These are phyloP conservation scores for Nyctanthes arbortristis DNA, from an alignment of 257 asterid species.

Conservation along the genomic window DNA sequence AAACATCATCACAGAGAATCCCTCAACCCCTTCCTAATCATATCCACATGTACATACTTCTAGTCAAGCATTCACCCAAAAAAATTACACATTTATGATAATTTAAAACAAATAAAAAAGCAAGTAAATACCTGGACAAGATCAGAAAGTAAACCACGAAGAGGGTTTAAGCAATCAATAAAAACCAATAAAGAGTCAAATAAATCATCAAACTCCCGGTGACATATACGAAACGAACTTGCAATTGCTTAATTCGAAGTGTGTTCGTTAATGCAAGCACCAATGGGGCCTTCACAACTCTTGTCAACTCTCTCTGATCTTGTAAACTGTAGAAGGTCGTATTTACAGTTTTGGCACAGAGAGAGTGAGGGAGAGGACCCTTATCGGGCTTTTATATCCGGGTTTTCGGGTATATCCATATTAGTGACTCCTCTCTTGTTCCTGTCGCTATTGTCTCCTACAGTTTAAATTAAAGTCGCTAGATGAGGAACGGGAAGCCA, in stretches of 20 bases:
- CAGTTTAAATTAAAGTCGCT: neutral
- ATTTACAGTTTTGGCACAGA: neutral
- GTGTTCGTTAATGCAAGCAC: neutral
- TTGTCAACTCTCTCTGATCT: neutral
- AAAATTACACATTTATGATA: slow-evolving; percentile 18
- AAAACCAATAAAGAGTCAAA: neutral
- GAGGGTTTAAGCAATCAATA: neutral
- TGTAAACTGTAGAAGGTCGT: neutral
- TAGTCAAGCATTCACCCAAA: slow-evolving; percentile 8
- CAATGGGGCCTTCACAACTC: neutral
- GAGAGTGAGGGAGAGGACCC: neutral
- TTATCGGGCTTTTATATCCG: neutral
- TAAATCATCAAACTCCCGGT: neutral
- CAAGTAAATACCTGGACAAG: slow-evolving; percentile 27
- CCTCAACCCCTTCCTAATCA: slow-evolving; percentile 1
- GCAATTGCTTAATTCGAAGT: neutral
- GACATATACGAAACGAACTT: neutral
- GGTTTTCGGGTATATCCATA: neutral
- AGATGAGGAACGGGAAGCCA: slow-evolving; percentile 36
- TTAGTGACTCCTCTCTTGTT: neutral
- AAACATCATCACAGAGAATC: slow-evolving; percentile 10
- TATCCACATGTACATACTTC: neutral
- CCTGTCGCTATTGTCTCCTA: neutral
- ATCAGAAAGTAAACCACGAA: neutral
- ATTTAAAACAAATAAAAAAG: neutral